Conservation (phyloP, 108 stramenopile genomes). For the Fistulifera pelliculosa region DNA sequence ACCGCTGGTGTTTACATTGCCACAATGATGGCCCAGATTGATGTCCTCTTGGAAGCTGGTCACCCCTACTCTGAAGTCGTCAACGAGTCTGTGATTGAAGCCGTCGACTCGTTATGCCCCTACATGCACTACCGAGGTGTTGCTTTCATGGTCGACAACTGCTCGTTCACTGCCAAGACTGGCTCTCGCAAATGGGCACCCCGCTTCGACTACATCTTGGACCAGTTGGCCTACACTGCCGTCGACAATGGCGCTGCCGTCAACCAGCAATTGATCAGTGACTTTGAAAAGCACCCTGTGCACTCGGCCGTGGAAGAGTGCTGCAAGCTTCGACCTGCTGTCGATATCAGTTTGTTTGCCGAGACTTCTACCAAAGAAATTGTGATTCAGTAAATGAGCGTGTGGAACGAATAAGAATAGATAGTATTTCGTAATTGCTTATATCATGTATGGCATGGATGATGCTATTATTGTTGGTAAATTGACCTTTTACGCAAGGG, state of each 20-base stretch:
- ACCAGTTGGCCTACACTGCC: constrained; percentile 95
- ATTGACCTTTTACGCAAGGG: no score
- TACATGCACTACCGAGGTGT: constrained; percentile 99
- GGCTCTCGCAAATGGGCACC: constrained; percentile 98
- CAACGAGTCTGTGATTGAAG: constrained; percentile 98
- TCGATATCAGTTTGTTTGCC: constrained; percentile 90
- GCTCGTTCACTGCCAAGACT: constrained; percentile 97
- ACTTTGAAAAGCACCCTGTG: constrained; percentile 88
- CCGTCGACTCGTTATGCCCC: constrained; percentile 95
- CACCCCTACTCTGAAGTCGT: constrained; percentile 99
- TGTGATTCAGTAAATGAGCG: constrained; percentile 70
- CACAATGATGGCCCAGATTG: constrained; percentile 99
- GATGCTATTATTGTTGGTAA: no score
- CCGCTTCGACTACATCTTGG: constrained; percentile 97
- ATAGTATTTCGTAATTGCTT: no score
- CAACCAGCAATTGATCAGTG: constrained; percentile 72
- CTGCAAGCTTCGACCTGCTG: constrained; percentile 92
- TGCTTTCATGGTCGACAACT: constrained; percentile 99
- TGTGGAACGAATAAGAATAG: no score
- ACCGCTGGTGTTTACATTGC: constrained; percentile 97
- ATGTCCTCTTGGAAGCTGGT: constrained; percentile 91
- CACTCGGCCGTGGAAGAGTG: constrained; percentile 92
- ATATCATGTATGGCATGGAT: no score
- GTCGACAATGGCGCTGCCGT: constrained; percentile 91
- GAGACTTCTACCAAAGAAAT: constrained; percentile 94